phyloP scores from a whole-genome alignment of 1,284 basidiomycete species.

The Ustilago curta region DNA sequence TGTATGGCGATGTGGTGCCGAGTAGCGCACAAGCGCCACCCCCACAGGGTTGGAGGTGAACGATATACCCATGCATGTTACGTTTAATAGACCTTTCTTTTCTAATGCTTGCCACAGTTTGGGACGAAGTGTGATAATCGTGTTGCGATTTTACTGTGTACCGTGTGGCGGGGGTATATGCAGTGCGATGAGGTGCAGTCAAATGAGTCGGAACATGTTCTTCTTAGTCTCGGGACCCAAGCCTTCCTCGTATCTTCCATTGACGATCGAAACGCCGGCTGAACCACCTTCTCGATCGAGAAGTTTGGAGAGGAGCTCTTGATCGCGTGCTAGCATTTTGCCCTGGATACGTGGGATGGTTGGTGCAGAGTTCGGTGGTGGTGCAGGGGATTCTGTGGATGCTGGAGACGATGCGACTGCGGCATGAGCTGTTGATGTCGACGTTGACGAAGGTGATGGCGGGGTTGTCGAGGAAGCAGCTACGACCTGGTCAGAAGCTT shows the following conservation, averaged over 20 bases:
- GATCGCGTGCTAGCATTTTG: slow-evolving; percentile 44
- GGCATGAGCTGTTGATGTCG: neutral
- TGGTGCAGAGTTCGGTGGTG: neutral
- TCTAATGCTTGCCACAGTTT: neutral
- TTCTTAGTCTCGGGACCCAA: slow-evolving; percentile 54
- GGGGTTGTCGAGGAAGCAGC: neutral
- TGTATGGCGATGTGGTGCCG: slow-evolving; percentile 39
- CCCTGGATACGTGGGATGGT: slow-evolving; percentile 1
- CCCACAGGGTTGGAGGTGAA: neutral
- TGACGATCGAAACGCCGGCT: slow-evolving; percentile 43
- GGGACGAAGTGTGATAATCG: neutral
- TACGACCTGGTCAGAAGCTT: too few relatives aligned
- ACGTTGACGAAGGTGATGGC: neutral
- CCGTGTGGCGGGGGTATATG: slow-evolving; percentile 10
- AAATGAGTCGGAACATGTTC: slow-evolving; percentile 59
- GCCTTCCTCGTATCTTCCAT: slow-evolving; percentile 52
- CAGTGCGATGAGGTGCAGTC: neutral
- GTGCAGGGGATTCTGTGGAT: neutral
- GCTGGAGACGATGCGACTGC: neutral
- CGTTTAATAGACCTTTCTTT: neutral
- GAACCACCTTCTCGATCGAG: slow-evolving; percentile 50
- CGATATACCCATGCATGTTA: neutral
- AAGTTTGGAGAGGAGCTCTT: slow-evolving; percentile 44
- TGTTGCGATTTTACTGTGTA: neutral
- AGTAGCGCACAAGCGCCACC: slow-evolving; percentile 18